Evolutionary conservation across 441 rosid genomes (phyloP), one percentile per base, ranked within the genome.

Genomic region (Eugenia klotzschiana): DNA sequence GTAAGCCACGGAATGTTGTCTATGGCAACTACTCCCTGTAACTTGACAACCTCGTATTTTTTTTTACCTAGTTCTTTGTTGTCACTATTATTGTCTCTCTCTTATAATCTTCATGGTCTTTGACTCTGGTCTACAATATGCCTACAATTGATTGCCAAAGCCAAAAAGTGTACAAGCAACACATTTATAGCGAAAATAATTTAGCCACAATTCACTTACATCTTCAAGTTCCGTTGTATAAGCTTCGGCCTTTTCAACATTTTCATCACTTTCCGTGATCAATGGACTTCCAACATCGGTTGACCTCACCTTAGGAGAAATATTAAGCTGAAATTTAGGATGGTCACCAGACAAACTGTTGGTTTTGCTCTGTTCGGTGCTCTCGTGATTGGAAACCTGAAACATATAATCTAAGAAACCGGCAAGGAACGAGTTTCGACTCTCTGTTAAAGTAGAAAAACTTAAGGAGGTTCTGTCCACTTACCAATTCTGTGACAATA

Each of bases 201-300:
- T n/a, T 50, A 60, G 49, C 12, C 7, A 6, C 29, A 80, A 51
- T 84, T 82, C 49, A 91, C 94, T 89, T 89, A 92, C 99, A 88
- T 90, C 89, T 54, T 94, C 98, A 80, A 97, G 98, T 87, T 91
- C 93, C 88, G 90, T 95, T 64, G 90, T 84, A 85, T 91, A 97
- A 80, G 92, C 95, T 89, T 95, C 98, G 51, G 98, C 98, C 87
- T 87, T 94, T 86, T 91, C 90, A 52, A 93, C 90, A 84, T 89
- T 93, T 81, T 86, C 92, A 83, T 91, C 87, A 84, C 83, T 88
- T 86, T 94, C 96, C 80, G 88, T 51, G 40, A 80, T 83, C 33
- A 84, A 79, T 26, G 89, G 84, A 86, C 87, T 87, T 80, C 87
- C 92, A 7, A 85, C 79, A 80, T 94, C 91, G 57, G 89, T 88